Base-by-base conservation (phyloP, 768 basidiomycete genomes). In the Kwoniella europaea region DNA sequence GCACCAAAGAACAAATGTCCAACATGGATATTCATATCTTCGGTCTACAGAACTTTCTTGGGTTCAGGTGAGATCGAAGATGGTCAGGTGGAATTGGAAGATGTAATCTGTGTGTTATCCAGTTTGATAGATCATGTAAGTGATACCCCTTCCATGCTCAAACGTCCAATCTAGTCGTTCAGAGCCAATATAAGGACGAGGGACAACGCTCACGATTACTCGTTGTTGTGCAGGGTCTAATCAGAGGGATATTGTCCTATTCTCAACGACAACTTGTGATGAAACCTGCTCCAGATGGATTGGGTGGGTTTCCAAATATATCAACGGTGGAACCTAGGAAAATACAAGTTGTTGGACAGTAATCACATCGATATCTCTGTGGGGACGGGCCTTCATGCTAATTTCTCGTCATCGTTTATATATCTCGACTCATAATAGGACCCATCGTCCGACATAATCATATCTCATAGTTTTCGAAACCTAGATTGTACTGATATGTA, bases 51-150 rank as follows among this genome's bases (percentile, higher is more conserved):
- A 27, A 71, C 78, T 3, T 81, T 79, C 43, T 53, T 50, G 4
- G 74, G 71, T 7, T 57, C 73, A 20, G 72, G 75, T 20, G 80
- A 79, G 50, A 55, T 78, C 2, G 80, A 81, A 69, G 78, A 76
- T 56, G 77, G 77, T 16, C 55, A 54, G 9, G 72, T 80, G 20
- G 73, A 65, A 1, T 35, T 83, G 18, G 81, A 81, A 50, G 80
- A 81, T 66, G 74, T 83, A 52, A 81, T 83, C 68, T 76, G 71
- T 57, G 71, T 80, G 18, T 68, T 78, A 4, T 76, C 80, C 4
- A 81, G 76, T 59, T 71, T 81, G 29, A 74, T 82, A 13, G 79
- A 80, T 67, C 80, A 81, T 63, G 80, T 81, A 44, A 55, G 78
- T 76, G 5, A 6, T 0, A 35, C 6, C 35, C 35, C 6, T 35